Base-by-base conservation (phyloP, 1,139 yeast genomes). In the Candida tunisiensis region DNA sequence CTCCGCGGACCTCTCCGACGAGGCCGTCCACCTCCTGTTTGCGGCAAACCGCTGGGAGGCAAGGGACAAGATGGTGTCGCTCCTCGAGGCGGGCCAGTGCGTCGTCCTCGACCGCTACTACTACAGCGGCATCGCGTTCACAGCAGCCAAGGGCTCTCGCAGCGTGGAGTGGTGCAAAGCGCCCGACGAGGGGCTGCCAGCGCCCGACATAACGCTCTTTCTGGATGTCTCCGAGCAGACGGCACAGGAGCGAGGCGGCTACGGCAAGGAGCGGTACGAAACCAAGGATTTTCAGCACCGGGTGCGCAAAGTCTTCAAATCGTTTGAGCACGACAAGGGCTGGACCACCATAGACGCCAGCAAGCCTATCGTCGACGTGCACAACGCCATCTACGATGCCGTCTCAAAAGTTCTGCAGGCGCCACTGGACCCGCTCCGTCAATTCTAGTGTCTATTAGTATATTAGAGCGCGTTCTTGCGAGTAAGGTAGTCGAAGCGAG, bases 41-140 rank as follows among this genome's bases (percentile, higher is more conserved):
- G 72, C 85, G 41, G 95, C 98, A 2, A 91, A 91, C 45, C 54
- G 99, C 37, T 91, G 98, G 98, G 98, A 88, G 51, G 46, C 69
- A 19, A 64, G 62, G 4, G 50, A 58, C 1, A 47, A 51, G n/a
- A 68, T 91, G 4, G 42, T 51, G 7, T 33, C 47, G 1, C 46
- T 55, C 11, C 50, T 85, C 21, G 44, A 55, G 1, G 36, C 45
- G 0, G 95, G 94, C 1, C 45, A 48, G 6, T 60, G 62, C 28
- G 65, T 88, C 2, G 61, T 91, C 0, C 49, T 83, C 33, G 99
- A 91, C 47, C 57, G 99, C 36, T 91, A 88, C 45, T 75, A 79
- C 5, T 88, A 79, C 46, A 82, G 95, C 0, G 98, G 99, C 0
- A 69, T 83, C 10, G 94, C 95, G 3, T 91, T 85, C 45, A 74